These are phyloP conservation scores for Cystofilobasidium capitatum DNA, from an alignment of 768 basidiomycete species.

Conservation along the genomic window DNA sequence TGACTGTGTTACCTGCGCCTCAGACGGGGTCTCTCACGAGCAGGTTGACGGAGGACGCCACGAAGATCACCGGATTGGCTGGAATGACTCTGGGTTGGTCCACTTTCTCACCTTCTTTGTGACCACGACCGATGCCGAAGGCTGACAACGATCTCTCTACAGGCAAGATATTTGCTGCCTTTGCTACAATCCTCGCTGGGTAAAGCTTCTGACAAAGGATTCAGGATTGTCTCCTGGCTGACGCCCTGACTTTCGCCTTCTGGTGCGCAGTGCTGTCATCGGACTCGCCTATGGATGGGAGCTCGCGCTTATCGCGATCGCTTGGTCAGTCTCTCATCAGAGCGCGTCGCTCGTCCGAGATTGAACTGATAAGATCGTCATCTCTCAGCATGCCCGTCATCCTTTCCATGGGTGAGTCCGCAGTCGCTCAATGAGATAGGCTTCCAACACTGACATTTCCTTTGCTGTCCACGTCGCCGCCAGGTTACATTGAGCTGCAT, in stretches of 20 bases:
- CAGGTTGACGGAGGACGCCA: constrained; percentile 69
- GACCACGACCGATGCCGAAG: too few species aligned
- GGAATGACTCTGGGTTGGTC: constrained; percentile 24
- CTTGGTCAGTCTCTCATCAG: too few species aligned
- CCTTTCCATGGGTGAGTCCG: constrained; percentile 36
- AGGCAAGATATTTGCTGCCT: constrained; percentile 62
- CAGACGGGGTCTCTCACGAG: constrained; percentile 73
- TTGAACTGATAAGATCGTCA: too few species aligned
- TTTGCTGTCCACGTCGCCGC: too few species aligned
- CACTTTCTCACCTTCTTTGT: too few species aligned
- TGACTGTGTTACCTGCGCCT: not conserved
- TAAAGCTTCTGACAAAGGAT: constrained; percentile 46
- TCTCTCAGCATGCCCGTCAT: constrained; percentile 30
- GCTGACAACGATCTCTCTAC: too few species aligned
- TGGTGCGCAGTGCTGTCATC: constrained; percentile 11
- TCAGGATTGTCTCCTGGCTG: too few species aligned
- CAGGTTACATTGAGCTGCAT: constrained; percentile 79
- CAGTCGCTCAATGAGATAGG: too few species aligned
- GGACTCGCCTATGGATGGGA: constrained; percentile 55
- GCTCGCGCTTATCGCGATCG: constrained; percentile 56
- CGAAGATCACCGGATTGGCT: constrained; percentile 54
- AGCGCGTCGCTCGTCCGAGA: too few species aligned
- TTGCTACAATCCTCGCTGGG: constrained; percentile 52
- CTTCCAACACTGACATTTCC: too few species aligned
- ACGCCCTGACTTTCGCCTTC: too few species aligned